Evolutionary conservation across 148 eudicot genomes (phyloP).

Genomic region (Rheum nobile): DNA sequence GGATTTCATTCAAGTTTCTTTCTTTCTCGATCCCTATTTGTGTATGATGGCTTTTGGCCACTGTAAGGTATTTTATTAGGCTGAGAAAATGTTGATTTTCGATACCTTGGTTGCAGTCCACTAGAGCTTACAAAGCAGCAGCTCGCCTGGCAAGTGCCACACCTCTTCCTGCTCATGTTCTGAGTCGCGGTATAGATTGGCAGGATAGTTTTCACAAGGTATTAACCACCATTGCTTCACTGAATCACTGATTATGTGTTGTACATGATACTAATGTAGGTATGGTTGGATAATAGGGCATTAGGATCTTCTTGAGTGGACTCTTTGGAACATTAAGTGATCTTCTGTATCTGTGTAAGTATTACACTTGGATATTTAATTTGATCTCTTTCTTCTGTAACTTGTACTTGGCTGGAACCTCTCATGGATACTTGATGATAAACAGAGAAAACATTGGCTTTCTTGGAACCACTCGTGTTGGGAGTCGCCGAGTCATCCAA

Average conservation of each 20-base stretch:
- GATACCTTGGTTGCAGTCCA: slow-evolving; percentile 39
- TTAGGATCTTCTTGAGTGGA: slow-evolving; percentile 73
- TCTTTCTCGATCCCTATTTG: neutral
- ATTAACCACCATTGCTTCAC: too few species aligned
- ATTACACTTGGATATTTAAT: neutral
- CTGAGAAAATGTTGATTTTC: neutral
- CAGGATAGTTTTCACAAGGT: too few species aligned
- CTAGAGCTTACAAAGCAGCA: slow-evolving; percentile 91
- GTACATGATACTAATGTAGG: too few species aligned
- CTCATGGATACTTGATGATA: too few species aligned
- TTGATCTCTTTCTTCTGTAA: neutral
- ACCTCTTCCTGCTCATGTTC: slow-evolving; percentile 98
- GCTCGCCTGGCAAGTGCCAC: slow-evolving; percentile 96
- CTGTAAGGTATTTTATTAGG: neutral
- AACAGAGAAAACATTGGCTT: too few species aligned
- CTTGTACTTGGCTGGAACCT: neutral
- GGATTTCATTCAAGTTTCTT: neutral
- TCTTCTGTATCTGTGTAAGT: slow-evolving; percentile 87
- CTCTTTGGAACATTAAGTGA: too few species aligned
- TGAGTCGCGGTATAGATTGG: too few species aligned
- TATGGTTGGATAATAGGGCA: slow-evolving; percentile 37
- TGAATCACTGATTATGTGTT: too few species aligned
- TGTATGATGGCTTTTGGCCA: neutral
- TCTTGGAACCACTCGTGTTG: too few species aligned
- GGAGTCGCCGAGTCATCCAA: too few species aligned